phyloP scores from a whole-genome alignment of 2,329 filamentous ascomycete species.

The Colletotrichum tropicale region DNA sequence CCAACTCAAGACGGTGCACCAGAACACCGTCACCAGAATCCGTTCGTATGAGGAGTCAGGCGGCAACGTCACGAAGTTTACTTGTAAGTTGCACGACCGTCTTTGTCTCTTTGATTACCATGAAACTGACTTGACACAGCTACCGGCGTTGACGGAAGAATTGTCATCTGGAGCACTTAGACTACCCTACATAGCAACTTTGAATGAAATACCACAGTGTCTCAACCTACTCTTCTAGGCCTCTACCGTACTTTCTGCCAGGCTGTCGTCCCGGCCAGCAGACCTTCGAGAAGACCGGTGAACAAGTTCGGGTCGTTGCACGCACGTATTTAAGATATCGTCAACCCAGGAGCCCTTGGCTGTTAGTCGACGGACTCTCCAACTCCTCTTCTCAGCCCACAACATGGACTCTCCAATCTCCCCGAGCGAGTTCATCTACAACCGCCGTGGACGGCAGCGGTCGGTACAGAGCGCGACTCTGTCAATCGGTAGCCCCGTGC shows the following conservation, averaged over 20 bases:
- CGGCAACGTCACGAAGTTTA: conserved; percentile 77
- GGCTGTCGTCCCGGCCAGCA: neutral
- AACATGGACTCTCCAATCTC: neutral
- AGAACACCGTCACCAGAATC: conserved; percentile 92
- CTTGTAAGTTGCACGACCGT: conserved; percentile 66
- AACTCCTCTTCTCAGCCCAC: neutral
- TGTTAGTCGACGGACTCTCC: neutral
- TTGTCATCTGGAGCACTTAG: conserved; percentile 79
- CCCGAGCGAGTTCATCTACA: conserved; percentile 14
- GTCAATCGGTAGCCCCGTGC: neutral
- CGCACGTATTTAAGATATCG: neutral
- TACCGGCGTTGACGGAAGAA: conserved; percentile 81
- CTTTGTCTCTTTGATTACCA: neutral
- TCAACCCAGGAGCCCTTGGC: neutral
- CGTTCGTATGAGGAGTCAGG: conserved; percentile 74
- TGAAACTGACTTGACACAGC: conserved; percentile 51
- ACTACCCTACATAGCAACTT: conserved; percentile 21
- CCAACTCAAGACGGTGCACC: conserved; percentile 92
- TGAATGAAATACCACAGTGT: conserved; percentile 10
- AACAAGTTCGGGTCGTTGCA: neutral
- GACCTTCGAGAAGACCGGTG: neutral
- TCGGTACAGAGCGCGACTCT: neutral
- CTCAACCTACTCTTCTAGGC: neutral
- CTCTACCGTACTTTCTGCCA: neutral
- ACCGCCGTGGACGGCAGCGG: neutral